Evolutionary conservation across 257 asterid genomes (phyloP), one percentile per base, ranked within the genome.

Genomic region (Perilla frutescens): DNA sequence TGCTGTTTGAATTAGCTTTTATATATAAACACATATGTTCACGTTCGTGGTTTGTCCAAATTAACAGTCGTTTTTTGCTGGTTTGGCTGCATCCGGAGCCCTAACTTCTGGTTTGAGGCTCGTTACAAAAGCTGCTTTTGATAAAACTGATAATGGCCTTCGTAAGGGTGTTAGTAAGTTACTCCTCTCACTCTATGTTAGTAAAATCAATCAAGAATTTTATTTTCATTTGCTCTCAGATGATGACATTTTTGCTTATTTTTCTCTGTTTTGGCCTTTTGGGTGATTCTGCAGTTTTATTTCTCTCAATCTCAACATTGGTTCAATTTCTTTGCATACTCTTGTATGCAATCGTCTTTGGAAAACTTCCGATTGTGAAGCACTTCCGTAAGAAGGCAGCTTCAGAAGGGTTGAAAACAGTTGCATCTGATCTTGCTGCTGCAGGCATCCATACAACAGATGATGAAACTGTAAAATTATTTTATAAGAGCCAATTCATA

Each of bases 71-170:
- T 87, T 84, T 76, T 90, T 90, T 13, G 91, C 84, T 77, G 99
- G 99, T 71, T 49, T 94, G 80, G 99, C 97, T 61, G 98, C 96
- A 40, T 88, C 97, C 0, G 98, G 98, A 10, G 89, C 93, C 73
- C 84, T 91, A 20, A 90, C 97, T 48, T 91, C 99, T 5, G 87
- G 81, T 43, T 59, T 91, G 81, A 86, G 99, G 78, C 75, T 94
- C 34, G 74, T 90, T 1, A 91, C 99, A 3, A 91, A 94, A 75
- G 97, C 97, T 15, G 83, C 81, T 58, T 94, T 91, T 20, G 99
- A 91, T 26, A 82, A 85, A 77, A 55, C 88, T 1, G 40, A 76
- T 3, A 2, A 86, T 14, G 97, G 97, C 55, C 90, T 82, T 29
- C 96, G 93, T 57, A 94, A 91, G 76, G 97, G 99, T 81, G 92